These are phyloP conservation scores for Saccharomycopsis fodiens DNA, from an alignment of 805 yeast genomes.

Conservation along the genomic window DNA sequence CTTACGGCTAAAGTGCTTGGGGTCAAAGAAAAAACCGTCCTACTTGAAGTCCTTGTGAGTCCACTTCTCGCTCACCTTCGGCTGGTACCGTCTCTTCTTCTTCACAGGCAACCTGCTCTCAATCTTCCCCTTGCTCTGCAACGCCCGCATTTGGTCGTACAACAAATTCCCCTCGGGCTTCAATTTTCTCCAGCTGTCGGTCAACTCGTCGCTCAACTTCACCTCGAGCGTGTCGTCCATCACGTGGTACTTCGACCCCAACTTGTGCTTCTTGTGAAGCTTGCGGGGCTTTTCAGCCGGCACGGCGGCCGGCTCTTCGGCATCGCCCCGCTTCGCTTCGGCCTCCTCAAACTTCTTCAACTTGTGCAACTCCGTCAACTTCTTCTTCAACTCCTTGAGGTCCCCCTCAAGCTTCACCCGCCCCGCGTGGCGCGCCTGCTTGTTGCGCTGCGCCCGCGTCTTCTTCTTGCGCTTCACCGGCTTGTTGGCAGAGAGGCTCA, in stretches of 20 bases:
- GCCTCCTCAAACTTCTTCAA: conserved; percentile 24
- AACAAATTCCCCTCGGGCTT: conserved; percentile 87
- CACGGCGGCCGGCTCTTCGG: conserved; percentile 22
- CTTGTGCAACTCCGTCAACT: conserved; percentile 31
- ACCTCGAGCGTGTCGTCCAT: conserved; percentile 51
- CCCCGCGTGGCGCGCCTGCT: conserved; percentile 54
- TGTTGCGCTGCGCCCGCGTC: conserved; percentile 72
- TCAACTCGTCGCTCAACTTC: conserved; percentile 81
- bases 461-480: conserved; percentile 64
- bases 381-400: conserved; percentile 31
- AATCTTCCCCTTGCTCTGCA: conserved; percentile 80
- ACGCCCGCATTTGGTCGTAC: conserved; percentile 69
- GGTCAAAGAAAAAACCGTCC: conserved; percentile 12
- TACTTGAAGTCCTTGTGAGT: conserved; percentile 82
- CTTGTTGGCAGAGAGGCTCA: conserved; percentile 59
- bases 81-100: conserved; percentile 59
- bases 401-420: conserved; percentile 47
- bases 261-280: conserved; percentile 28
- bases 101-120: conserved; percentile 74
- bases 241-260: conserved; percentile 41
- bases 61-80: conserved; percentile 86
- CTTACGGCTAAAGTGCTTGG: no score
- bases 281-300: conserved; percentile 23
- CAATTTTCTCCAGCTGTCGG: conserved; percentile 74
- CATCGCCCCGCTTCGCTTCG: conserved; percentile 16